These are phyloP conservation scores for Striga hermonthica DNA, from an alignment of 305 asterid species.

Conservation along the genomic window DNA sequence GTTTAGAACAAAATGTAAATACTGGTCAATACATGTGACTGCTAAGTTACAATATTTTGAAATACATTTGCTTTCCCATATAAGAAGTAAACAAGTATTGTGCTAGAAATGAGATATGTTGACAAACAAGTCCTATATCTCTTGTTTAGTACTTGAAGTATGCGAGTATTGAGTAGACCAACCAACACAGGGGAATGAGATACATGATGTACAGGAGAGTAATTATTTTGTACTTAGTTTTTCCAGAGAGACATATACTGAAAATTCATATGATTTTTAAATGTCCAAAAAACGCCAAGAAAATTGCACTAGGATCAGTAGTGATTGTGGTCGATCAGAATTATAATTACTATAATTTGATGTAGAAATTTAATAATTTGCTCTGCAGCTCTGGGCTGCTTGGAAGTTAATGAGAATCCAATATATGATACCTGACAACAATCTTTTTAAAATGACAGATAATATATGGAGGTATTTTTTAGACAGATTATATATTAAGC, in stretches of 20 bases:
- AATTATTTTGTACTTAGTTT: background rate
- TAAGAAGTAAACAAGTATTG: background rate
- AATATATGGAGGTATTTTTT: background rate
- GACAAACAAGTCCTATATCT: background rate
- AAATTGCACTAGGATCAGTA: background rate
- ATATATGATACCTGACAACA: background rate
- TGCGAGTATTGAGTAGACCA: constrained; percentile 2
- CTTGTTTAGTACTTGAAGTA: background rate
- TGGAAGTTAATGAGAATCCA: background rate
- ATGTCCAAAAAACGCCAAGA: constrained; percentile 3
- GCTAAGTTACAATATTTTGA: background rate
- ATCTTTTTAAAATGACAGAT: background rate
- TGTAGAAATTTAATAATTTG: background rate
- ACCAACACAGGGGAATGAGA: background rate
- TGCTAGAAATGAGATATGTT: background rate
- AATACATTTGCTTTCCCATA: background rate
- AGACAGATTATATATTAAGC: background rate
- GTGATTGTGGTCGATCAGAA: background rate
- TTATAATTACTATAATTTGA: background rate
- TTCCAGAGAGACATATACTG: background rate
- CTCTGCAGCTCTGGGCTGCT: background rate
- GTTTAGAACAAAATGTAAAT: background rate
- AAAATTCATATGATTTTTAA: constrained; percentile 1
- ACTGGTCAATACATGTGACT: background rate
- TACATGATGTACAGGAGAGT: background rate